phyloP scores from a whole-genome alignment of 2,329 filamentous ascomycete species.

The Epicoccum sorghinum region DNA sequence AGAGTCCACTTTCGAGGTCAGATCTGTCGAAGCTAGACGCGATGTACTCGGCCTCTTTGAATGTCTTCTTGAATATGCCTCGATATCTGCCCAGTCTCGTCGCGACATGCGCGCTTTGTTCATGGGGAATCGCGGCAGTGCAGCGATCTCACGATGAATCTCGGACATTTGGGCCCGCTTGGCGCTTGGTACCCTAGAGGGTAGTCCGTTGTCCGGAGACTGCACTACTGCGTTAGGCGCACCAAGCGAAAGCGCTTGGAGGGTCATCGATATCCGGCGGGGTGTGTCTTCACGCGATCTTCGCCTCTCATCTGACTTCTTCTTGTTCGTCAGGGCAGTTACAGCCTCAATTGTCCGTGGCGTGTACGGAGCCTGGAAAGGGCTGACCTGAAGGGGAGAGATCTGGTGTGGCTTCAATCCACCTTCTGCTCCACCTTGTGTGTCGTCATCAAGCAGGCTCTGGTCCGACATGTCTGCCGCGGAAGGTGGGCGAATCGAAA shows the following conservation, averaged over 20 bases:
- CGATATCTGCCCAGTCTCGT: conserved; percentile 44
- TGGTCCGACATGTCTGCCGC: conserved; percentile 13
- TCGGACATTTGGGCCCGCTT: conserved; percentile 32
- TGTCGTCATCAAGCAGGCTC: conserved; percentile 15
- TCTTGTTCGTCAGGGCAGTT: conserved; percentile 20
- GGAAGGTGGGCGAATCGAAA: conserved; percentile 21
- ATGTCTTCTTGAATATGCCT: conserved; percentile 39
- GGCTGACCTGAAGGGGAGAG: conserved; percentile 23
- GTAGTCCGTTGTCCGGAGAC: conserved; percentile 6
- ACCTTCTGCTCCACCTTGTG: conserved; percentile 10
- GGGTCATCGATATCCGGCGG: conserved; percentile 29
- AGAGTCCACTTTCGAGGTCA: conserved; percentile 11
- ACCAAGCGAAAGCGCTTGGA: conserved; percentile 30
- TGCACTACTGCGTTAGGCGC: conserved; percentile 17
- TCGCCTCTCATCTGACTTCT: conserved; percentile 21
- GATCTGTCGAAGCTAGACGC: conserved; percentile 25
- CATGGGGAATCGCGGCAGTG: conserved; percentile 37
- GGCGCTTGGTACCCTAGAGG: conserved; percentile 16
- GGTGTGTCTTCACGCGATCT: conserved; percentile 35
- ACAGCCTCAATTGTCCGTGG: conserved; percentile 19
- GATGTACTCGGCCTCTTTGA: conserved; percentile 30
- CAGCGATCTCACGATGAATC: conserved; percentile 40
- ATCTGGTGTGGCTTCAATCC: conserved; percentile 15
- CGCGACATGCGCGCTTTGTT: conserved; percentile 41
- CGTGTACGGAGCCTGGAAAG: conserved; percentile 23